A percentile compares a stretch with the other conserved stretches of the same genome.
Evolutionary conservation across 805 yeast species (phyloP).

Genomic region (Suhomyces vadensis): DNA sequence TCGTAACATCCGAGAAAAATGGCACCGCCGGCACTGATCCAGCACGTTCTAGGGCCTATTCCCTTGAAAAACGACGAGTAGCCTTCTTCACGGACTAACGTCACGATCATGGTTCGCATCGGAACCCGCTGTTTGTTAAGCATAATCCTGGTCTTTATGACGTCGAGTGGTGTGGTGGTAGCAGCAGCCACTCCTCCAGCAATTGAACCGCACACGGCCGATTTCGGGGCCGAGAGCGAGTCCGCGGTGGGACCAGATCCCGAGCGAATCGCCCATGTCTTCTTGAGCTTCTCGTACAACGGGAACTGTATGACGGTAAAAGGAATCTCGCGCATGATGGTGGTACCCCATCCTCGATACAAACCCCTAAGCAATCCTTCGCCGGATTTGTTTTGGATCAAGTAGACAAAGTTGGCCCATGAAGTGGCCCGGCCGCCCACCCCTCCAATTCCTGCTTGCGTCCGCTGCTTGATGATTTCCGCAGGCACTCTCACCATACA

Average conservation of each 20-base stretch:
- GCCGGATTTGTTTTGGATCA: slow-evolving; percentile 65
- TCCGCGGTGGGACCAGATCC: slow-evolving; percentile 17
- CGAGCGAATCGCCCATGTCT: slow-evolving; percentile 45
- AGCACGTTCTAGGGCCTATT: slow-evolving; percentile 91
- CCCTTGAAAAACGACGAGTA: slow-evolving; percentile 72
- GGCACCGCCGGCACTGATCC: slow-evolving; percentile 99
- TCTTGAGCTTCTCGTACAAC: slow-evolving; percentile 79
- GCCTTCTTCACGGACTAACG: slow-evolving; percentile 73
- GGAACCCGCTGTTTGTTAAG: slow-evolving; percentile 54
- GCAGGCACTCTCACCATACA: slow-evolving; percentile 95
- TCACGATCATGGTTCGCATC: slow-evolving; percentile 47
- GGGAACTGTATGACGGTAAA: slow-evolving; percentile 97
- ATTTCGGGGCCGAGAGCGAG: slow-evolving; percentile 61
- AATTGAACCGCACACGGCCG: slow-evolving; percentile 79
- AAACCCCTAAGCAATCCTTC: slow-evolving; percentile 79
- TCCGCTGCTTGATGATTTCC: slow-evolving; percentile 92
- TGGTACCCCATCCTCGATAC: slow-evolving; percentile 91
- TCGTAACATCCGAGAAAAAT: slow-evolving; percentile 95
- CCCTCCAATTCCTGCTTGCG: slow-evolving; percentile 57
- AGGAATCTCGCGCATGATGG: slow-evolving; percentile 94
- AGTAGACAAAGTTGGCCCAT: slow-evolving; percentile 60
- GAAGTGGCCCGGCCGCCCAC: slow-evolving; percentile 53
- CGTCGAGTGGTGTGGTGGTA: slow-evolving; percentile 76
- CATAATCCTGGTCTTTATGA: slow-evolving; percentile 84
- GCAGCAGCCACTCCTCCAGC: slow-evolving; percentile 88